Conservation (phyloP, 2,329 filamentous ascomycete genomes). For the Colletotrichum spaethianum region DNA sequence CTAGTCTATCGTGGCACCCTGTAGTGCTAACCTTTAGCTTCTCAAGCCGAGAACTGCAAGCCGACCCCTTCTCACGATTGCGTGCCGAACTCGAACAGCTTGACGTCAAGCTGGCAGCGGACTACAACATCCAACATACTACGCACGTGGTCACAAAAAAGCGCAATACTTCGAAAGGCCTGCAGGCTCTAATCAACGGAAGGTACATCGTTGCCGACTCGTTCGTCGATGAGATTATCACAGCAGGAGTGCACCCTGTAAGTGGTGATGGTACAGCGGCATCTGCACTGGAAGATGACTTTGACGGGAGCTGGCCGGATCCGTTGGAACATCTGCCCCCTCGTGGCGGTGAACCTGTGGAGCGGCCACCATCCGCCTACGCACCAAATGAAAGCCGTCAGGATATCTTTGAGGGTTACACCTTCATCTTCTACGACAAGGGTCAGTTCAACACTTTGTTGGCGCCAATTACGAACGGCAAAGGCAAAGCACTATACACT, state of each 20-base stretch:
- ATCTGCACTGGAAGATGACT: conserved; percentile 81
- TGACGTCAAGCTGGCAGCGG: conserved; percentile 87
- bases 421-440: conserved; percentile 87
- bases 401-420: conserved; percentile 87
- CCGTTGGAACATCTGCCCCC: conserved; percentile 80
- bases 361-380: conserved; percentile 78
- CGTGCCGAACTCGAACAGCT: conserved; percentile 80
- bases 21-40: conserved; percentile 87
- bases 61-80: conserved; percentile 74
- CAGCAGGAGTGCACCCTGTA: conserved; percentile 67
- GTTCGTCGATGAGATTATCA: conserved; percentile 81
- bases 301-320: conserved; percentile 84
- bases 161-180: conserved; percentile 87
- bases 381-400: conserved; percentile 75
- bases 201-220: conserved; percentile 81
- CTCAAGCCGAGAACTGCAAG: conserved; percentile 77
- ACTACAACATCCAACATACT: conserved; percentile 79
- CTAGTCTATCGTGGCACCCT: conserved; percentile 83
- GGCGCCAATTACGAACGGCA: conserved; percentile 81
- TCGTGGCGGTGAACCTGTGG: conserved; percentile 80
- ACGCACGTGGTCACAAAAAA: conserved; percentile 93
- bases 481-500: conserved; percentile 84
- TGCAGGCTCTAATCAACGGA: conserved; percentile 88
- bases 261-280: conserved; percentile 63
- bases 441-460: conserved; percentile 83